Percentiles rank a stretch among this genome's conserved stretches.
These are phyloP conservation scores for Cubamyces sp. DNA, from an alignment of 768 basidiomycete species.

Conservation along the genomic window DNA sequence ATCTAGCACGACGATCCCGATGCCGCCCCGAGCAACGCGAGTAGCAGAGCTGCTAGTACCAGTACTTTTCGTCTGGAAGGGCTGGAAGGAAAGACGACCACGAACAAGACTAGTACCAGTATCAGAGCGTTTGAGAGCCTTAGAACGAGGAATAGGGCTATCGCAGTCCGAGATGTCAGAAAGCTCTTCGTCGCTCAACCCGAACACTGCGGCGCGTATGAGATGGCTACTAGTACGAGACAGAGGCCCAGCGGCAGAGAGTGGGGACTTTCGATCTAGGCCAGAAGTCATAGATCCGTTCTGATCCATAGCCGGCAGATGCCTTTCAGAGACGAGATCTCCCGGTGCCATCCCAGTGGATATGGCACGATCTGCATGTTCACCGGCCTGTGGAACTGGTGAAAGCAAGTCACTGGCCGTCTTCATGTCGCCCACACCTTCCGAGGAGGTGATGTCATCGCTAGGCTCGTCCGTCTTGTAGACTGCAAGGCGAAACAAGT, in stretches of 20 bases:
- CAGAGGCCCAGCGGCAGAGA: background rate
- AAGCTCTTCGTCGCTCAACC: slow-evolving; percentile 31
- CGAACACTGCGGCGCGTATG: slow-evolving; percentile 28
- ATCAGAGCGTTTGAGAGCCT: background rate
- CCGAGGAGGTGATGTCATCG: slow-evolving; percentile 22
- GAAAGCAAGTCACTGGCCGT: no score
- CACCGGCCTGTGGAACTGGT: no score
- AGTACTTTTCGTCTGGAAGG: background rate
- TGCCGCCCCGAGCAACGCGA: slow-evolving; percentile 4
- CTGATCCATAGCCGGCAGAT: no score
- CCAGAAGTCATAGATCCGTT: no score
- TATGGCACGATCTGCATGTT: no score
- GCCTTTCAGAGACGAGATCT: no score
- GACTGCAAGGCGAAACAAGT: slow-evolving; percentile 20
- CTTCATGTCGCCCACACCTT: background rate
- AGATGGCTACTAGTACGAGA: slow-evolving; percentile 32
- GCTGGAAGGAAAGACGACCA: slow-evolving; percentile 14
- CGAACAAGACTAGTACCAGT: slow-evolving; percentile 9
- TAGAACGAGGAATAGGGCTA: slow-evolving; percentile 11
- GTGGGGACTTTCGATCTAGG: background rate
- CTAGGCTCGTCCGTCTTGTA: slow-evolving; percentile 33
- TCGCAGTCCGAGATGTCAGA: slow-evolving; percentile 31
- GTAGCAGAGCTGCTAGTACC: slow-evolving; percentile 7
- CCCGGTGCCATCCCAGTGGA: no score
- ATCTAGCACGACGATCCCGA: slow-evolving; percentile 24